phyloP scores from a whole-genome alignment of 345 rosid genomes.

The Syzygium aqueum region DNA sequence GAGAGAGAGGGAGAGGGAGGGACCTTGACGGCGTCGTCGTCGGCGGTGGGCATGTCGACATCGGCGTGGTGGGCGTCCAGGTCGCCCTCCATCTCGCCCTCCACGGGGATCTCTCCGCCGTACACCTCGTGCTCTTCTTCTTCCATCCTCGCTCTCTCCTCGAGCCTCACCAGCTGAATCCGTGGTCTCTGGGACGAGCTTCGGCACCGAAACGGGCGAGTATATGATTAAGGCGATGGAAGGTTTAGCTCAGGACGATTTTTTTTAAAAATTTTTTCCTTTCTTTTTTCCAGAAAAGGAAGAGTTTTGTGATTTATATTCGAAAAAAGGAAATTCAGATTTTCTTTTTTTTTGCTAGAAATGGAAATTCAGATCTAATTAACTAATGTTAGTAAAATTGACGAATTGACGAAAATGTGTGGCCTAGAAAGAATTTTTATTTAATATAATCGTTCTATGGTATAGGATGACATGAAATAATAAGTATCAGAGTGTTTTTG shows the following conservation, averaged over 20 bases:
- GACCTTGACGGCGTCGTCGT: conserved; percentile 81
- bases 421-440: background rate
- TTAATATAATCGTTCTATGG: background rate
- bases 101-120: conserved; percentile 91
- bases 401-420: background rate
- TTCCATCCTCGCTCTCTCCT: conserved; percentile 34
- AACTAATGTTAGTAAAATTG: background rate
- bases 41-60: conserved; percentile 67
- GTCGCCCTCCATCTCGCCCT: conserved; percentile 71
- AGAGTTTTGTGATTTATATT: background rate
- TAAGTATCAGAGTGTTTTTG: background rate
- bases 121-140: conserved; percentile 97
- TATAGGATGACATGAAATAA: background rate
- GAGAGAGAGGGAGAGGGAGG: background rate
- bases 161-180: background rate
- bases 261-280: background rate
- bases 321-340: background rate
- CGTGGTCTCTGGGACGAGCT: background rate
- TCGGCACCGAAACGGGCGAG: background rate
- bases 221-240: background rate
- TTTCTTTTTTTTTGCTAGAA: background rate
- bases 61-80: conserved; percentile 53
- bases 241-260: background rate
- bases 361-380: background rate
- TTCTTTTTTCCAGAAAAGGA: background rate